Percentiles rank a stretch among this genome's conserved stretches.
phyloP scores from a whole-genome alignment of 2,329 filamentous ascomycete genomes.

The Ascochyta lentis region DNA sequence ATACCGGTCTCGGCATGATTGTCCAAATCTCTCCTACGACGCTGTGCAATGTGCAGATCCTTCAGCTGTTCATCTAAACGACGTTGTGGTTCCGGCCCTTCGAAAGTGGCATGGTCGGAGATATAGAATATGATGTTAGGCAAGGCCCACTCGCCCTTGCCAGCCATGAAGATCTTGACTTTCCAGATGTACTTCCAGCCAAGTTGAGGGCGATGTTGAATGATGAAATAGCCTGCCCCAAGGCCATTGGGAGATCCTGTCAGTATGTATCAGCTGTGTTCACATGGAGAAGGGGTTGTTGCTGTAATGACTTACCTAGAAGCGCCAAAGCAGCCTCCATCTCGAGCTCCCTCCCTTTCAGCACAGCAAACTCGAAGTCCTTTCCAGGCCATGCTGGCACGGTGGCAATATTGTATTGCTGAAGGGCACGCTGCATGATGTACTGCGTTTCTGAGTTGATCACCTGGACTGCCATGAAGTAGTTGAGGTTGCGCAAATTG shows the following conservation, averaged over 20 bases:
- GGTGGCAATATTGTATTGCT: not conserved
- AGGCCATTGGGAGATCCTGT: conserved; percentile 20
- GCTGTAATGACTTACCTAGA: not conserved
- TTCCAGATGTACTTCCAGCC: conserved; percentile 21
- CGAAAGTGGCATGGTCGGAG: conserved; percentile 1
- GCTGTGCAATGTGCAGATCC: not conserved
- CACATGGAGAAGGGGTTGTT: not conserved
- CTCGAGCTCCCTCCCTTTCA: not conserved
- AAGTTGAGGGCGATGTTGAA: conserved; percentile 20
- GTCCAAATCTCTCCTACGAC: not conserved
- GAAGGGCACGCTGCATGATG: not conserved
- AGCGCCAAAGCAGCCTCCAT: conserved; percentile 11
- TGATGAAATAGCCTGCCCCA: conserved; percentile 19
- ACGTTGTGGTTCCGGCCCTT: not conserved
- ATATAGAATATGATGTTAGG: conserved; percentile 19
- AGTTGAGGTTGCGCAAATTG: conserved; percentile 5
- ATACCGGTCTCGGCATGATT: not conserved
- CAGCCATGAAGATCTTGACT: conserved; percentile 8
- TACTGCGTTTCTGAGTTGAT: conserved; percentile 8
- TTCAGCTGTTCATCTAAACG: conserved; percentile 5
- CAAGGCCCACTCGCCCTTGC: not conserved
- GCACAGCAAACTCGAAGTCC: conserved; percentile 6
- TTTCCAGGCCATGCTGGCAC: conserved; percentile 6
- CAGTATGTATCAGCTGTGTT: not conserved
- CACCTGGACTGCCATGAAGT: conserved; percentile 11